Conservation (phyloP, 495 filamentous ascomycete species). For the Xylaria grammica region DNA sequence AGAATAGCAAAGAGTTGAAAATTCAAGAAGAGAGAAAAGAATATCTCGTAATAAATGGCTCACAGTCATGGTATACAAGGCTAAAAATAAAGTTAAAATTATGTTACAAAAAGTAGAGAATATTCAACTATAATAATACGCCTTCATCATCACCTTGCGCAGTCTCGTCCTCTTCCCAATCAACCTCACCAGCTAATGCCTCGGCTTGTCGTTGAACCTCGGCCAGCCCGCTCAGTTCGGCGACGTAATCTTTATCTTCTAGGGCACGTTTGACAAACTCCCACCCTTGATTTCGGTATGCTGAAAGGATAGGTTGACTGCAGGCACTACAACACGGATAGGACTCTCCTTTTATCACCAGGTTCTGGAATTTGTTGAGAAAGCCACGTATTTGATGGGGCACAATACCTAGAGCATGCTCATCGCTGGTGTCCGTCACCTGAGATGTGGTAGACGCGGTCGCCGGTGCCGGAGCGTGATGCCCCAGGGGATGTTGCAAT, state of each 20-base stretch:
- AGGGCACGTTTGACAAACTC: constrained; percentile 86
- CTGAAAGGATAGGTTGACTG: constrained; percentile 72
- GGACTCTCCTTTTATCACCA: constrained; percentile 77
- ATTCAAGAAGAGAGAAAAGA: no score
- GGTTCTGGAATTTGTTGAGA: constrained; percentile 82
- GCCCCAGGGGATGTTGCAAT: constrained; percentile 78
- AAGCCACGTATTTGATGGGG: constrained; percentile 95
- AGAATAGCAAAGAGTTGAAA: no score
- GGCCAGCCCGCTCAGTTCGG: constrained; percentile 86
- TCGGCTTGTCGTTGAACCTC: constrained; percentile 89
- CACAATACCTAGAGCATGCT: constrained; percentile 82
- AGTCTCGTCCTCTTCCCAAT: constrained; percentile 51
- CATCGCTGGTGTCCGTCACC: constrained; percentile 59
- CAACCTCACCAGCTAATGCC: constrained; percentile 46
- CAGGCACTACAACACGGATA: constrained; percentile 95
- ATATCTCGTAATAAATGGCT: no score
- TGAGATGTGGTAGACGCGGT: constrained; percentile 41
- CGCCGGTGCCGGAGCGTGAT: constrained; percentile 61
- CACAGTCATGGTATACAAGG: no score
- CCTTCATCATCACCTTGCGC: constrained; percentile 52
- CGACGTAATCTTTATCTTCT: constrained; percentile 83
- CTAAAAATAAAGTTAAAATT: no score
- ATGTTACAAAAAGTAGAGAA: constrained; percentile 7
- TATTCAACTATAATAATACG: constrained; percentile 37
- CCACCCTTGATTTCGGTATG: constrained; percentile 79